phyloP scores from a whole-genome alignment of 2,329 filamentous ascomycete species.

The Monosporascus sp. region DNA sequence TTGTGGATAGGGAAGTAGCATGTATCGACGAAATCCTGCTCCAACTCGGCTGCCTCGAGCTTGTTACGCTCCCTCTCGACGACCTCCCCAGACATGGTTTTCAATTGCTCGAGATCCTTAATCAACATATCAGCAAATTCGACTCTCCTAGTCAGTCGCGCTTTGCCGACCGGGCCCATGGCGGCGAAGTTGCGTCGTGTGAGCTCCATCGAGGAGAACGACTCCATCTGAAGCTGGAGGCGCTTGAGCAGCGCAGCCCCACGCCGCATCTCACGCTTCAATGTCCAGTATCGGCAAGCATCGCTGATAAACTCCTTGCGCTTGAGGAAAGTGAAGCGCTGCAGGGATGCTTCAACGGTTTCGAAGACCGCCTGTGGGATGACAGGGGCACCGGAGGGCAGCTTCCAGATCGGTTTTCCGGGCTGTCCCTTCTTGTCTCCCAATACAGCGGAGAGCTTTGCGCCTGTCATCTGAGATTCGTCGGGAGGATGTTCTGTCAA shows the following conservation, averaged over 20 bases:
- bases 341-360: conserved; percentile 75
- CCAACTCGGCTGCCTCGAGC: conserved; percentile 67
- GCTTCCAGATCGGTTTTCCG: conserved; percentile 73
- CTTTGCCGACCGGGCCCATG: conserved; percentile 80
- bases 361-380: conserved; percentile 86
- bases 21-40: conserved; percentile 75
- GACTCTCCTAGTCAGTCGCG: conserved; percentile 73
- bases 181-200: conserved; percentile 92
- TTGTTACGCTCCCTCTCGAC: conserved; percentile 74
- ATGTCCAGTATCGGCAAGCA: conserved; percentile 93
- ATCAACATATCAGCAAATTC: conserved; percentile 77
- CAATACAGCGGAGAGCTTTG: conserved; percentile 69
- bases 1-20: conserved; percentile 87
- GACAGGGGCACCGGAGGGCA: conserved; percentile 90
- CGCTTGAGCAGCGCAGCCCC: conserved; percentile 90
- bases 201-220: conserved; percentile 95
- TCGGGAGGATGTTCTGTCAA: conserved; percentile 67
- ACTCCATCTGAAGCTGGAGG: conserved; percentile 89
- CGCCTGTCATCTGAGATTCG: conserved; percentile 78
- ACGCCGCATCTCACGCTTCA: conserved; percentile 88
- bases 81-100: conserved; percentile 61
- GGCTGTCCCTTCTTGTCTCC: conserved; percentile 69
- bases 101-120: conserved; percentile 71
- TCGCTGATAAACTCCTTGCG: conserved; percentile 90
- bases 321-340: conserved; percentile 73